Percentiles rank a stretch among this genome's conserved stretches.
These are phyloP conservation scores for Irpex lacteus DNA, from an alignment of 1,284 basidiomycete genomes.

Conservation along the genomic window DNA sequence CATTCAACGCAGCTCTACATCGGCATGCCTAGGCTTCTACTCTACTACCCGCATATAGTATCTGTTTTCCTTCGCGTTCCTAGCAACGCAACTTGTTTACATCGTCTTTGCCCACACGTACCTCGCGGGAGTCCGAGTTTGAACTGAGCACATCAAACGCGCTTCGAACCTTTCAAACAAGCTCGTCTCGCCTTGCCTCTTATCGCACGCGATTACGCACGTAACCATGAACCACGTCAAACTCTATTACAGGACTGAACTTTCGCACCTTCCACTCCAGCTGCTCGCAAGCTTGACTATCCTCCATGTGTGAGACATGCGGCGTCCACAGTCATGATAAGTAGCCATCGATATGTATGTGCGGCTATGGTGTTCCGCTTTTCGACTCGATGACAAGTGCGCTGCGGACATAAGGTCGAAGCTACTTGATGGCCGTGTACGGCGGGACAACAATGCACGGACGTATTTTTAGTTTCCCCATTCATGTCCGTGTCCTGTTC, in stretches of 20 bases:
- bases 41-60: neutral
- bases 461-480: too few species aligned
- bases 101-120: neutral
- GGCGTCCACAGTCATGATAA: neutral
- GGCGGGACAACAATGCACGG: neutral
- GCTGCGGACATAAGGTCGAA: neutral
- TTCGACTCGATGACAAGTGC: neutral
- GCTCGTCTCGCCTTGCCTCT: neutral
- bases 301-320: neutral
- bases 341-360: neutral
- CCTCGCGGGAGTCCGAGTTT: neutral
- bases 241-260: too few species aligned
- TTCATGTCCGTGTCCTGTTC: neutral
- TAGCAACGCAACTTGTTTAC: too few species aligned
- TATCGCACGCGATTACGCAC: neutral
- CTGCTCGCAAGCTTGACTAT: neutral
- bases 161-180: neutral
- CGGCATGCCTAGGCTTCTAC: too few species aligned
- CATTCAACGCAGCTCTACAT: neutral
- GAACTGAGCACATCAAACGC: neutral
- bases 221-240: neutral
- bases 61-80: conserved; percentile 1
- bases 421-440: neutral
- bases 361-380: neutral
- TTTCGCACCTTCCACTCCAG: neutral